Percentiles rank a stretch among this genome's conserved stretches.
These are phyloP conservation scores for Termitomyces sp. DNA, from an alignment of 768 basidiomycete species.

Conservation along the genomic window DNA sequence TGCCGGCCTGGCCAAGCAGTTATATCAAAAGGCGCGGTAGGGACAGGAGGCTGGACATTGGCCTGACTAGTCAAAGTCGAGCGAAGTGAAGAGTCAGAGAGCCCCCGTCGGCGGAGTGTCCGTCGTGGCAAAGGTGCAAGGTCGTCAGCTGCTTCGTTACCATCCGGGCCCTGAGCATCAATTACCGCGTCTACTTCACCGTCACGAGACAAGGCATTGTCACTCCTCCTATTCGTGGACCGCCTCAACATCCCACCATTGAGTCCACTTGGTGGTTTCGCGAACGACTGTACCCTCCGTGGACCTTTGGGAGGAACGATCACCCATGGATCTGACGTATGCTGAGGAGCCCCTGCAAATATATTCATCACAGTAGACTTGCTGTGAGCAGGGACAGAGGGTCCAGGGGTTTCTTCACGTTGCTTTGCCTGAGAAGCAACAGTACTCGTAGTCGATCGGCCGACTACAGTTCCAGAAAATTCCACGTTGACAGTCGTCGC, in stretches of 20 bases:
- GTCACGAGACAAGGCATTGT: conserved; percentile 47
- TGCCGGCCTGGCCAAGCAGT: conserved; percentile 31
- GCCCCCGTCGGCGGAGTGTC: conserved; percentile 68
- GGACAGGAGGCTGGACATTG: conserved; percentile 17
- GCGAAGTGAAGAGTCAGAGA: conserved; percentile 91
- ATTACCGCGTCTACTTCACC: conserved; percentile 78
- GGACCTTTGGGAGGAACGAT: conserved; percentile 49
- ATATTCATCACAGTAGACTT: conserved; percentile 65
- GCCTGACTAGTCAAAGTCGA: conserved; percentile 69
- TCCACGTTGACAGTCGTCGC: conserved; percentile 95
- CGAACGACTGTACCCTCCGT: conserved; percentile 23
- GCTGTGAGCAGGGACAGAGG: conserved; percentile 4
- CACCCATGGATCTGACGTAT: conserved; percentile 59
- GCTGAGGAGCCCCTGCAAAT: conserved; percentile 82
- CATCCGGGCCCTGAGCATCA: conserved; percentile 40
- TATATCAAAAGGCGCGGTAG: background rate
- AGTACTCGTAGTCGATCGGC: conserved; percentile 35
- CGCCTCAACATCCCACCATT: conserved; percentile 10
- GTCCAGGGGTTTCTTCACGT: background rate
- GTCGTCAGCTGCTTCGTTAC: conserved; percentile 33
- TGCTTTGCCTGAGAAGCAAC: conserved; percentile 20
- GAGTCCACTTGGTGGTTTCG: conserved; percentile 15
- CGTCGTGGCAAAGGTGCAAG: conserved; percentile 57
- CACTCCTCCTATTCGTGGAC: conserved; percentile 16
- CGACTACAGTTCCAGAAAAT: conserved; percentile 67